Evolutionary conservation across 2,329 filamentous ascomycete species (phyloP).

Genomic region (Neofusicoccum kwambonambiense): DNA sequence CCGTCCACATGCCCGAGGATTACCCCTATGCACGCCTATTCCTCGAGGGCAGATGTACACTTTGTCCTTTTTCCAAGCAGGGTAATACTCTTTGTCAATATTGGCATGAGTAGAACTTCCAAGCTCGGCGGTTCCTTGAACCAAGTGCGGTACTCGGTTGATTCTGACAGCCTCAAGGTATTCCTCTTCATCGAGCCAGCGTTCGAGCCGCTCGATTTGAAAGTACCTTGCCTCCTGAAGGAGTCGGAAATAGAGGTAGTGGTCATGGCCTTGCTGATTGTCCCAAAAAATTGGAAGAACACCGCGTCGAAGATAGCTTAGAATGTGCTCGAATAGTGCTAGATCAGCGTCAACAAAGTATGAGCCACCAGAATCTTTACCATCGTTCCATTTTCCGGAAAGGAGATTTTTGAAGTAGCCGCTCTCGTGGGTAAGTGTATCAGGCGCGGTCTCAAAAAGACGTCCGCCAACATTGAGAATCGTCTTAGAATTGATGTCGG

Average conservation of each 20-base stretch:
- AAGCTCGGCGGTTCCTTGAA: no score
- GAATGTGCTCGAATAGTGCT: neutral
- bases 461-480: no score
- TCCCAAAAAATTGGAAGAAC: conserved; percentile 1
- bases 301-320: neutral
- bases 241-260: neutral
- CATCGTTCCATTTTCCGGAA: no score
- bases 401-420: no score
- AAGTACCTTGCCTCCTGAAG: neutral
- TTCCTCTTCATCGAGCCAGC: neutral
- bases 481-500: no score
- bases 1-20: neutral
- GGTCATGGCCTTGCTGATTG: neutral
- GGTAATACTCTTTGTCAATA: neutral
- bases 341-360: neutral
- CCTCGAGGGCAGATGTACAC: neutral
- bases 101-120: no score
- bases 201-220: neutral
- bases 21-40: neutral
- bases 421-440: no score
- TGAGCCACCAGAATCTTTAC: neutral
- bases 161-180: conserved; percentile 1
- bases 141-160: no score
- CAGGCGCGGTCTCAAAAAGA: no score
- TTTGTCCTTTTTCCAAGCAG: neutral